phyloP scores from a whole-genome alignment of 345 rosid species.

The Durio zibethinus region DNA sequence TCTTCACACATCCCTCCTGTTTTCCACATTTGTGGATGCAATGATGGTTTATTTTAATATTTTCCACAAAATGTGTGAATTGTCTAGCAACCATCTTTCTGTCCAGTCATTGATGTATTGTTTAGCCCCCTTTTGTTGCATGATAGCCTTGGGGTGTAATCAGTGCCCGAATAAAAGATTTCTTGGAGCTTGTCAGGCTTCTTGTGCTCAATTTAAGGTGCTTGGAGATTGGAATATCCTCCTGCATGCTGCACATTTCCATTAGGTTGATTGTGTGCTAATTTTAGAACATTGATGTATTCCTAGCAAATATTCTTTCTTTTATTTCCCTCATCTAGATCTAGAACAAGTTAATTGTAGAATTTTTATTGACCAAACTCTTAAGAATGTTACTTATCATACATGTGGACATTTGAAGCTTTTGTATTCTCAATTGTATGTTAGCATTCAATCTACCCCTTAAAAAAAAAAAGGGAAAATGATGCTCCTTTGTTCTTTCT shows the following conservation, averaged over 20 bases:
- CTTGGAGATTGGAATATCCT: slow-evolving; percentile 45
- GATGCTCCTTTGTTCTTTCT: neutral
- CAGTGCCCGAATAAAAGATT: slow-evolving; percentile 20
- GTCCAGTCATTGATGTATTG: neutral
- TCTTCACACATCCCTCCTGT: neutral
- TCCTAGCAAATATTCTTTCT: neutral
- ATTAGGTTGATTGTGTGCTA: neutral
- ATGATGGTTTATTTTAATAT: neutral
- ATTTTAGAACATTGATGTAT: neutral
- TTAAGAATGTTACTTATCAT: neutral
- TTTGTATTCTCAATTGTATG: neutral
- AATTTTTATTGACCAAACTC: neutral
- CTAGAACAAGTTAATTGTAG: neutral
- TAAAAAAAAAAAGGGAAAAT: neutral
- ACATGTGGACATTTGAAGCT: neutral
- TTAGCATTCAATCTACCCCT: neutral
- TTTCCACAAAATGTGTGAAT: neutral
- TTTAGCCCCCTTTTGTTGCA: neutral
- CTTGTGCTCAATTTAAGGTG: slow-evolving; percentile 25
- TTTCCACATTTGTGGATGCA: neutral
- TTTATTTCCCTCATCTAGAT: neutral
- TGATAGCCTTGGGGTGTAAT: neutral
- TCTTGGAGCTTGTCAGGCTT: slow-evolving; percentile 41
- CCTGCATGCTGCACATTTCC: slow-evolving; percentile 16
- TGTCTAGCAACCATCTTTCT: neutral